Conservation (phyloP, 169 alveolate species). For the Plasmodium berghei region DNA sequence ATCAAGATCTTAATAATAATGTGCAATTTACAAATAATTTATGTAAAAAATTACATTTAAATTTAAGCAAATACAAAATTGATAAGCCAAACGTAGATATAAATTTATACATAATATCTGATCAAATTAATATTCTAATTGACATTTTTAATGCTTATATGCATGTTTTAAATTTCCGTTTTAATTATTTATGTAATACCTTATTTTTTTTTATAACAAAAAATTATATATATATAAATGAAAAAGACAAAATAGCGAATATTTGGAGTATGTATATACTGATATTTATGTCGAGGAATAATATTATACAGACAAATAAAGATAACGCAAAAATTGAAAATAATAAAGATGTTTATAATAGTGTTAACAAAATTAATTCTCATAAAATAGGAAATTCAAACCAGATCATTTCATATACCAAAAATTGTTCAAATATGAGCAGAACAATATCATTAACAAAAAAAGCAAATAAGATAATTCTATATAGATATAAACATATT, state of each 20-base stretch:
- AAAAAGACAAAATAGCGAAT: constrained; percentile 6
- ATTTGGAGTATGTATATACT: constrained; percentile 33
- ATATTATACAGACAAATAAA: too few relatives aligned
- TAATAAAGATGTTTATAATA: too few relatives aligned
- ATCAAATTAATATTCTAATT: constrained; percentile 27
- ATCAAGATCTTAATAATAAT: too few relatives aligned
- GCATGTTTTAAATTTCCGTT: constrained; percentile 10
- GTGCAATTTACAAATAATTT: not conserved
- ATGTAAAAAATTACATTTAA: constrained; percentile 3
- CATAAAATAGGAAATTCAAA: too few relatives aligned
- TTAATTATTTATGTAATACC: constrained; percentile 19
- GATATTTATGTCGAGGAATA: too few relatives aligned
- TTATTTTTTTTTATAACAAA: constrained; percentile 55
- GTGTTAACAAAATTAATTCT: too few relatives aligned
- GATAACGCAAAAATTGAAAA: too few relatives aligned
- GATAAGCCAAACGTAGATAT: not conserved
- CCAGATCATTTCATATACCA: too few relatives aligned
- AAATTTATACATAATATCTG: constrained; percentile 26
- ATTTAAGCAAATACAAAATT: not conserved
- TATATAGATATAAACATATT: constrained; percentile 31
- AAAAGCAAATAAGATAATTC: too few relatives aligned
- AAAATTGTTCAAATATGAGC: too few relatives aligned
- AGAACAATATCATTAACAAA: too few relatives aligned
- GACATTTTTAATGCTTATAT: constrained; percentile 45
- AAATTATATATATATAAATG: constrained; percentile 29